Evolutionary conservation across 2,329 filamentous ascomycete species (phyloP).

Genomic region (Laburnicola sp.): DNA sequence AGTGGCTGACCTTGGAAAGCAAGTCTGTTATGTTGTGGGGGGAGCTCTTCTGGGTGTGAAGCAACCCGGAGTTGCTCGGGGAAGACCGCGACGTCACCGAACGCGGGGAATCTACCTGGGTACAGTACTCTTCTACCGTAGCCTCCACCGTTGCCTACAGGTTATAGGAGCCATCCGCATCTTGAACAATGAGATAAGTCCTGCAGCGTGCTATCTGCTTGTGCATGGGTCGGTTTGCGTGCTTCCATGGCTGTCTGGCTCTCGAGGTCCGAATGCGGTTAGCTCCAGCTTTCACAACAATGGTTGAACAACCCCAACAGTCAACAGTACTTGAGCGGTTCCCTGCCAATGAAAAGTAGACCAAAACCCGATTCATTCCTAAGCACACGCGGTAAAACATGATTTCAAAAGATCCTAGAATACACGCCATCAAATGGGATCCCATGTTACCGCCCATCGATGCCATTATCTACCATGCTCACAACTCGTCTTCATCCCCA

Average conservation of each 20-base stretch:
- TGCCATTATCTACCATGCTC: constrained; percentile 39
- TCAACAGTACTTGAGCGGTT: too few species aligned
- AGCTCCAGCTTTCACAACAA: too few species aligned
- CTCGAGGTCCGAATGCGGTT: too few species aligned
- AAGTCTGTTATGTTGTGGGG: not conserved
- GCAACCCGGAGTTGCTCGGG: too few species aligned
- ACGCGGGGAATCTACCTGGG: constrained; percentile 1
- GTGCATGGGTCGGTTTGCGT: too few species aligned
- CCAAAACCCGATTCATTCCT: constrained; percentile 34
- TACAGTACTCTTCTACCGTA: not conserved
- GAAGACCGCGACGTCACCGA: constrained; percentile 2
- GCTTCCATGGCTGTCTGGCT: too few species aligned
- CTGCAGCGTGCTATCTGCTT: too few species aligned
- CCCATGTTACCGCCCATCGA: constrained; percentile 33
- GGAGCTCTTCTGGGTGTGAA: too few species aligned
- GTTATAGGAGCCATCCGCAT: too few species aligned
- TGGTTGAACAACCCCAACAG: not conserved
- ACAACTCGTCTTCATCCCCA: constrained; percentile 5
- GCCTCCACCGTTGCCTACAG: not conserved
- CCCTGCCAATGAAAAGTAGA: not conserved
- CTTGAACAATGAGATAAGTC: too few species aligned
- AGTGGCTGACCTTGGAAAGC: too few species aligned
- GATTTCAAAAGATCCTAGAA: constrained; percentile 39
- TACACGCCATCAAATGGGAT: constrained; percentile 42
- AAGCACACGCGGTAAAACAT: constrained; percentile 25